Evolutionary conservation across 148 eudicot genomes (phyloP), one percentile per base, ranked within the genome.

Genomic region (Rhododendron ferrugineum): DNA sequence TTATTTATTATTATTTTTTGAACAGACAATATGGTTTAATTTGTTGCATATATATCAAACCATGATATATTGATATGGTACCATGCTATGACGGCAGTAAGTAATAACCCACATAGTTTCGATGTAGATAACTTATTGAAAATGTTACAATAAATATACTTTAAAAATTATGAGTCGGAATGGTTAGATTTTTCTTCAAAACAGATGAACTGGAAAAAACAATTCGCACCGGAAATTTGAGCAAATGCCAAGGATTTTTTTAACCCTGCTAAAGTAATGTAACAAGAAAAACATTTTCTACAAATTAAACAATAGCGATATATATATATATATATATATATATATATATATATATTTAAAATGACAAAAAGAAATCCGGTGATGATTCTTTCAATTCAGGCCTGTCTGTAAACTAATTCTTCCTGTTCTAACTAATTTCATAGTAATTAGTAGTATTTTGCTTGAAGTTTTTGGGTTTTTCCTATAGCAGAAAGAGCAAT

Each of bases 371-470:
- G 23, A 76, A 42, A 40, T 37, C 23, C 11, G 3, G 46, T 40
- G 79, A 22, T 76, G 50, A 40, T 76, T 40, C 79, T 40, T 75
- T 37, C 7, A 74, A 34, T 44, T 44, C 3, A 28, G 44, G 11
- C n/a, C 20, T 75, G 13, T 75, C 79, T 6, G n/a, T 13, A 44
- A 23, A 46, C 47, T 44, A 23, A 46, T 78, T n/a, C 16, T 13
- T 46, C 47, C 56, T 78, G 20, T 78, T 79, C 37, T 34, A 50
- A 49, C 64, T 49, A 79, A 50, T 79, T 79, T 79, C 44, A 79
- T 23, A 50, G 16, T 52, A 52, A 52, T 3, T 52, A 28, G 36
- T 34, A 40, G 42, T 37, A 37, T 40, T 40, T 28, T 30, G 62
- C 23, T 79, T 49, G 40, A 28, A 79, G 73, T 28, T 26, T 66